These are phyloP conservation scores for Dryadomyces quercivorus DNA, from an alignment of 2,329 filamentous ascomycete genomes.

Conservation along the genomic window DNA sequence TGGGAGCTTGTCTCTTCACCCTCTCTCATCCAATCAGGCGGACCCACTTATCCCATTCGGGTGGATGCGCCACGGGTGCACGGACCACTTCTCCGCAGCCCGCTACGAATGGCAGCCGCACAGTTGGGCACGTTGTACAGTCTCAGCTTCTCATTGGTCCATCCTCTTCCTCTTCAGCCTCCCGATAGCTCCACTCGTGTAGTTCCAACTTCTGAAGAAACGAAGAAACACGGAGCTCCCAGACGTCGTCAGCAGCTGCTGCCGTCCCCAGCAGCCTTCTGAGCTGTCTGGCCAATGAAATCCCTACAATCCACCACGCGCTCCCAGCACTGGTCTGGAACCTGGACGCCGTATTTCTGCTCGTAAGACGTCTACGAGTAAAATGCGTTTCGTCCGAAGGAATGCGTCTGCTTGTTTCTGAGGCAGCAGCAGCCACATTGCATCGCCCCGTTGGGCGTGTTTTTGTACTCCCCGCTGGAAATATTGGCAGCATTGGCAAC, in stretches of 20 bases:
- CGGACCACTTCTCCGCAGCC: constrained; percentile 6
- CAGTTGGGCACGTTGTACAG: constrained; percentile 9
- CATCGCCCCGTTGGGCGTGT: no score
- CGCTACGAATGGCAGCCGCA: constrained; percentile 7
- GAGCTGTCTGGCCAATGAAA: not conserved
- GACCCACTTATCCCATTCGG: not conserved
- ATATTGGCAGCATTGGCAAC: no score
- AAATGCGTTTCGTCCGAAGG: no score
- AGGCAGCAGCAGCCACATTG: no score
- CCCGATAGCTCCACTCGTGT: not conserved
- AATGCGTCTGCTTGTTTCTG: no score
- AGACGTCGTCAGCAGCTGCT: no score
- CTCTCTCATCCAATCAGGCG: constrained; percentile 8
- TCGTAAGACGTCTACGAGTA: no score
- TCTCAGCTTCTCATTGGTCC: constrained; percentile 6
- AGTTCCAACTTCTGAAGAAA: no score
- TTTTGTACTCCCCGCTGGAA: no score
- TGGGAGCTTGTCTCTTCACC: not conserved
- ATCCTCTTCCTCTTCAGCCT: not conserved
- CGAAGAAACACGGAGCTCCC: no score
- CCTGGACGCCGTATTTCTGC: no score
- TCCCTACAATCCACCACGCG: not conserved
- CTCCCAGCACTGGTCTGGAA: not conserved
- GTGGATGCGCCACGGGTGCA: not conserved
- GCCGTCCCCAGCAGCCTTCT: not conserved